These are phyloP conservation scores for Umbelopsis vinacea DNA, from an alignment of 192 early-diverging fungal genomes.

Conservation along the genomic window DNA sequence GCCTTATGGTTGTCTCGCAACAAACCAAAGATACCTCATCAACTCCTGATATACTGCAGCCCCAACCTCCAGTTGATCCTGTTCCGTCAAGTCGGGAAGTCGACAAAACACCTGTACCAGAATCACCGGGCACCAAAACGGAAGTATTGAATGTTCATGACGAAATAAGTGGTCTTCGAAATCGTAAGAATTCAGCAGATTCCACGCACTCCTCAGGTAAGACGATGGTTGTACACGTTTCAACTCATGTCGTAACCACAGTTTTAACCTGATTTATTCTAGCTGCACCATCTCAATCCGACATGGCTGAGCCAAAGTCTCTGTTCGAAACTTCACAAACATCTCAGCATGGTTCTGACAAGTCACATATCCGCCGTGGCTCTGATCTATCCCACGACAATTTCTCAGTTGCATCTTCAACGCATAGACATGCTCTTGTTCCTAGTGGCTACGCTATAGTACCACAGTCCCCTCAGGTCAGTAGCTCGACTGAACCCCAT, in stretches of 20 bases:
- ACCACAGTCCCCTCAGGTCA: constrained; percentile 1
- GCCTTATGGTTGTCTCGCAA: constrained; percentile 11
- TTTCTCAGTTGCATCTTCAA: constrained; percentile 19
- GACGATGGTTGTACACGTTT: not conserved
- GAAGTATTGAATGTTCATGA: not conserved
- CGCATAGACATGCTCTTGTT: constrained; percentile 19
- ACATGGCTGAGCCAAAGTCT: not conserved
- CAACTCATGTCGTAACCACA: not conserved
- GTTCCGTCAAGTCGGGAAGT: not conserved
- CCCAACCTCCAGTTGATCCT: constrained; percentile 2
- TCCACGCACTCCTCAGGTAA: not conserved
- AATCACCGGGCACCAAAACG: not conserved
- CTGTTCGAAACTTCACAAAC: not conserved
- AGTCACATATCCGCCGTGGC: constrained; percentile 5
- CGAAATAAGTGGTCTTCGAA: not conserved
- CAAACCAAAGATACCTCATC: not conserved
- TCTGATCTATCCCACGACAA: constrained; percentile 13
- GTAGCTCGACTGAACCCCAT: not conserved
- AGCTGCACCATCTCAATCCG: not conserved
- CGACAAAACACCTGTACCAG: not conserved
- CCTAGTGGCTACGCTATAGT: constrained; percentile 26
- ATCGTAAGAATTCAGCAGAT: not conserved
- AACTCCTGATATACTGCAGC: constrained; percentile 2
- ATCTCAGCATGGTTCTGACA: not conserved
- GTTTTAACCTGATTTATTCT: not conserved